phyloP scores from a whole-genome alignment of 345 rosid genomes.

The Kandelia obovata region DNA sequence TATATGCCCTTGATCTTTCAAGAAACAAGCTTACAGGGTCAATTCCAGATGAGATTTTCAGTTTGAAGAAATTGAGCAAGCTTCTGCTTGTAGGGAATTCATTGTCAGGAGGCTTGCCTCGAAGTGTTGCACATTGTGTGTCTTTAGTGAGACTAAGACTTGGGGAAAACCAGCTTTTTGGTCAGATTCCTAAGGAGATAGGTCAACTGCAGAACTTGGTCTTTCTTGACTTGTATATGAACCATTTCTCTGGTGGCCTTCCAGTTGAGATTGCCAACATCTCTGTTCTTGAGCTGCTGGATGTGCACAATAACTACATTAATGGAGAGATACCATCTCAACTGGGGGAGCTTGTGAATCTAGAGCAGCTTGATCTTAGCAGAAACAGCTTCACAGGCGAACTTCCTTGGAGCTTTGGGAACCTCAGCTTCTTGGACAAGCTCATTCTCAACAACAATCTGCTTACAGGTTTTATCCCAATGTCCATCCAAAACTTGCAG shows the following conservation, averaged over 20 bases:
- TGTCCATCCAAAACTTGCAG: slow-evolving; percentile 53
- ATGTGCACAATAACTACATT: slow-evolving; percentile 80
- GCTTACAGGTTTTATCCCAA: slow-evolving; percentile 67
- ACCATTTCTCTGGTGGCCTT: slow-evolving; percentile 77
- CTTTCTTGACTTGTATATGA: slow-evolving; percentile 87
- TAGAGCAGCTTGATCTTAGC: slow-evolving; percentile 96
- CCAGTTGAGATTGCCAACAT: slow-evolving; percentile 73
- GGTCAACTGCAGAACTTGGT: slow-evolving; percentile 87
- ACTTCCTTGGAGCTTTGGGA: slow-evolving; percentile 75
- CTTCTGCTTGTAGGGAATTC: slow-evolving; percentile 93
- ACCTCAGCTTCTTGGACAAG: slow-evolving; percentile 86
- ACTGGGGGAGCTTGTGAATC: slow-evolving; percentile 83
- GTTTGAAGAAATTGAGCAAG: slow-evolving; percentile 82
- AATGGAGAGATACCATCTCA: slow-evolving; percentile 72
- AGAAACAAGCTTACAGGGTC: slow-evolving; percentile 81
- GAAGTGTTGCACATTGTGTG: slow-evolving; percentile 61
- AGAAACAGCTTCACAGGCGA: slow-evolving; percentile 73
- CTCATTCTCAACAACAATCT: slow-evolving; percentile 84
- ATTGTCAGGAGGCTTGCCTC: slow-evolving; percentile 60
- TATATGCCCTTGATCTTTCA: slow-evolving; percentile 78
- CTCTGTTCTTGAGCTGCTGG: slow-evolving; percentile 80
- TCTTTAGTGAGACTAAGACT: slow-evolving; percentile 85
- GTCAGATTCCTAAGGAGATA: slow-evolving; percentile 76
- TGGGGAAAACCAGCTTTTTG: slow-evolving; percentile 89
- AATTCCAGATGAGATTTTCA: slow-evolving; percentile 78